Evolutionary conservation across 768 basidiomycete species (phyloP).

Genomic region (Leccinum boreale): DNA sequence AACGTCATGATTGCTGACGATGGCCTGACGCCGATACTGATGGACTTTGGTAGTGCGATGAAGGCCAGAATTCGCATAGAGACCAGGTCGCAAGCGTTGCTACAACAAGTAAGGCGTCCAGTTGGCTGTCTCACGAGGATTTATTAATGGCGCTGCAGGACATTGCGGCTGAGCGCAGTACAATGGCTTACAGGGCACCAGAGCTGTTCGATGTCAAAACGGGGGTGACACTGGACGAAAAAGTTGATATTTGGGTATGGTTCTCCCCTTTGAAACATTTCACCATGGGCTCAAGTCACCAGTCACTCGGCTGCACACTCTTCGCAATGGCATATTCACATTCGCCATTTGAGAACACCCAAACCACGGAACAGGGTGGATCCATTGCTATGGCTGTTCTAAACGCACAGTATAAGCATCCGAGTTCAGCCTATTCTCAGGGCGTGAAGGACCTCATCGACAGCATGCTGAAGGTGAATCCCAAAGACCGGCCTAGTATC

Average conservation of each 20-base stretch:
- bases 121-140: background rate
- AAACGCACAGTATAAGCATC: slow-evolving; percentile 91
- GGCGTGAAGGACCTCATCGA: slow-evolving; percentile 82
- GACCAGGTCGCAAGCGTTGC: slow-evolving; percentile 79
- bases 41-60: slow-evolving; percentile 95
- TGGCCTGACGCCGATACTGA: slow-evolving; percentile 78
- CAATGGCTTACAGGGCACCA: slow-evolving; percentile 97
- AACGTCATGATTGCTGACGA: slow-evolving; percentile 98
- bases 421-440: slow-evolving; percentile 80
- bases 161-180: slow-evolving; percentile 95
- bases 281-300: slow-evolving; percentile 5
- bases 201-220: slow-evolving; percentile 98
- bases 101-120: slow-evolving; percentile 68
- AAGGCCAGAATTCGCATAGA: slow-evolving; percentile 83
- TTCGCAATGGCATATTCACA: slow-evolving; percentile 94
- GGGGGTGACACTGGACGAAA: slow-evolving; percentile 81
- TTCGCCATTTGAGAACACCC: slow-evolving; percentile 92
- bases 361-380: slow-evolving; percentile 91
- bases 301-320: slow-evolving; percentile 95
- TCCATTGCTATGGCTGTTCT: slow-evolving; percentile 98
- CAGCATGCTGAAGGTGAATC: slow-evolving; percentile 78
- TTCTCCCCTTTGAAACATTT: background rate
- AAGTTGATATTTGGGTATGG: slow-evolving; percentile 94
- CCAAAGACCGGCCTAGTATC: slow-evolving; percentile 80
- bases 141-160: slow-evolving; percentile 49